Evolutionary conservation across 1,284 basidiomycete species (phyloP), one percentile per base, ranked within the genome.

Genomic region (Psilocybe mexicana): DNA sequence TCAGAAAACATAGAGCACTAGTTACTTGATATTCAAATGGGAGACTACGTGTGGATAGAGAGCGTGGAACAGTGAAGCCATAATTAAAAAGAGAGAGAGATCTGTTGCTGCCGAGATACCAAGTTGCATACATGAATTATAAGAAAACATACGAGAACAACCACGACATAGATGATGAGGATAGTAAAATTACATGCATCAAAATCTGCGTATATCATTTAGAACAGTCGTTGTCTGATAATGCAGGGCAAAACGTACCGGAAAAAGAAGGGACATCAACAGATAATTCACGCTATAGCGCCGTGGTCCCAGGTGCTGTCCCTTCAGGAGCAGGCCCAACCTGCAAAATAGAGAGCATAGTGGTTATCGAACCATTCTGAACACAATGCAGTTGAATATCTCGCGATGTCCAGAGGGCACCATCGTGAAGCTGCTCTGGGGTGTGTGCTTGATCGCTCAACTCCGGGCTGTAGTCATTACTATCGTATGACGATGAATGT

Each of bases 341-440:
- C 67, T 83, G 76, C 33, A 86, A 65, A 61, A 81, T 76, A 51
- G 84, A 80, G 35, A 88, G 74, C 51, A 90, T 79, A 43, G 80
- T 72, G 11, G 83, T 74, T 42, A 90, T 85, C 23, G 84, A 79
- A 67, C 88, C 88, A 61, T 90, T 90, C 68, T 90, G 88, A 60
- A 80, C 79, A 67, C 88, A 90, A 48, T 87, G 81, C 66, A 84
- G 73, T 72, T 86, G 82, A 63, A 90, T 69, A 64, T 90, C 88
- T 59, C 81, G 81, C 33, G 81, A 79, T 40, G 84, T 86, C 88
- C 87, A 90, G 58, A 85, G 60, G 44, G 78, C 77, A 28, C 80
- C 81, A 25, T 65, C 63, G 24, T 53, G 35, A 24, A 61, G 52
- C 28, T 65, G 61, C 11, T 67, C 69, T 45, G 69, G 69, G 42